A percentile compares a stretch with the other conserved stretches of the same genome.
Conservation (phyloP, 257 asterid genomes). For the Nicotiana tomentosiformis region DNA sequence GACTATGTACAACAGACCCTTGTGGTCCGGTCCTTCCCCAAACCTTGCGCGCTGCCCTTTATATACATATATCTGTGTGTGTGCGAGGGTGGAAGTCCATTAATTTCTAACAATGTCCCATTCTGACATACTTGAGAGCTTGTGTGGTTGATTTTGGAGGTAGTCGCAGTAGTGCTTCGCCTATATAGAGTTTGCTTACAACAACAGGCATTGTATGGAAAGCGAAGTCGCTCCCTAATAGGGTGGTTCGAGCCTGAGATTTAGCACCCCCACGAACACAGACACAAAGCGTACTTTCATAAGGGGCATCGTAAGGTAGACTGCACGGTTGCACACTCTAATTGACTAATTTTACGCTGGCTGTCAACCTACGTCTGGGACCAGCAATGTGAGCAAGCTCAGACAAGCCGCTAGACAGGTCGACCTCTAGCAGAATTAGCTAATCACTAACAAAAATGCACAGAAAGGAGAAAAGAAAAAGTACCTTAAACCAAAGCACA, state of each 20-base stretch:
- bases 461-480: not conserved
- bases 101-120: not conserved
- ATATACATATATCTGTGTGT: not conserved
- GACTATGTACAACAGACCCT: too few relatives aligned
- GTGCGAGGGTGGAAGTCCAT: not conserved
- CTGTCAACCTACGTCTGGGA: not conserved
- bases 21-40: too few relatives aligned
- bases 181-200: not conserved
- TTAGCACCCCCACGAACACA: too few relatives aligned
- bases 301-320: not conserved
- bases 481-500: slow-evolving; percentile 14
- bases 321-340: not conserved
- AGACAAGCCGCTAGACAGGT: not conserved
- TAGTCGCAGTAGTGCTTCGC: not conserved
- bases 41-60: too few relatives aligned
- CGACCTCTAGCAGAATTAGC: not conserved
- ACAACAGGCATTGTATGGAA: not conserved
- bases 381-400: not conserved
- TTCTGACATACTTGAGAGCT: not conserved
- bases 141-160: not conserved
- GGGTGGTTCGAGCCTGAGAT: not conserved
- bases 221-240: not conserved
- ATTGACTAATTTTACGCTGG: not conserved
- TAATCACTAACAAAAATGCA: not conserved
- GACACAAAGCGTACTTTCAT: too few relatives aligned